Evolutionary conservation across 768 basidiomycete species (phyloP), one percentile per base, ranked within the genome.

Genomic region (Leccinum subtestaceum): DNA sequence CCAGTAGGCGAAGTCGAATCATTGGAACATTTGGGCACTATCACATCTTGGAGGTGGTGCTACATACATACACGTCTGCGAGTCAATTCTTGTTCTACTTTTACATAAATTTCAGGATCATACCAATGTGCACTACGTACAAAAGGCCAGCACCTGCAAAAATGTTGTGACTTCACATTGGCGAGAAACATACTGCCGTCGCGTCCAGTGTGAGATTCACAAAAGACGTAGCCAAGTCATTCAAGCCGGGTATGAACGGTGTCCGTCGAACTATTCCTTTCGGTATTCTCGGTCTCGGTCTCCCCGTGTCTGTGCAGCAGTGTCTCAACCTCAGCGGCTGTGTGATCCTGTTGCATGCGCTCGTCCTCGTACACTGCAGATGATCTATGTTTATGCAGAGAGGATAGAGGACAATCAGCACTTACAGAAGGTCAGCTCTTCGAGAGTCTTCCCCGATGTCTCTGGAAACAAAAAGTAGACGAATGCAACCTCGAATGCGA

Each of bases 391-490:
- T 0, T 13, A 40, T n/a, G 38, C n/a, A n/a, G 38, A 40, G 38
- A 40, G 38, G 38, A 32, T 32, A 32, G 17, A 40, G 17, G 38
- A 0, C 0, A 40, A 40, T 40, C 13, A 15, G 7, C 49, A 64
- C 66, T 43, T 45, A 62, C 63, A 53, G 21, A 67, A 68, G 1
- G 63, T 47, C 19, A 67, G 23, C 25, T 68, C 66, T 19, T 67
- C 66, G 15, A 65, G 60, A 0, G 59, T 65, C 2, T 55, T 60
- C 2, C 67, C 61, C 1, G 66, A 63, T 5, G 66, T 65, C 34
- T 68, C 66, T 1, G 66, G 66, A 34, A 67, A 67, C 59, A 63
- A 10, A 36, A 57, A 1, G 57, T 67, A 65, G 36, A 67, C 46
- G 2, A 68, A 57, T 19, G 10, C 60, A 5, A 65, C 45, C 34